Percentiles rank a stretch among this genome's conserved stretches.
Evolutionary conservation across 2,329 filamentous ascomycete genomes (phyloP).

Genomic region (Cryphonectria japonica): DNA sequence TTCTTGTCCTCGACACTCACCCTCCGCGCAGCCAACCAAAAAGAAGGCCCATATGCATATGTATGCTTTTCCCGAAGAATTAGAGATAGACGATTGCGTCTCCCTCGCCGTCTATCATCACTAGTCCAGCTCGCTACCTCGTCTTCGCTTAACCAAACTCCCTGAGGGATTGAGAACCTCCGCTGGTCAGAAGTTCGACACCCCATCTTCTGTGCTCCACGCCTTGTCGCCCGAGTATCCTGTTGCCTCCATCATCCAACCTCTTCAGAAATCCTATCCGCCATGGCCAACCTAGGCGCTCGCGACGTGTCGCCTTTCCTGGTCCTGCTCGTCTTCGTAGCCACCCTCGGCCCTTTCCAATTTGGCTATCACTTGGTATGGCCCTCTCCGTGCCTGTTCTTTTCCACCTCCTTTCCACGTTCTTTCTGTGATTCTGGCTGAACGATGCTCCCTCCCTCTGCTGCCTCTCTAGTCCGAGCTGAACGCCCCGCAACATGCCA

Average conservation of each 20-base stretch:
- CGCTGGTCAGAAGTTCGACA: neutral
- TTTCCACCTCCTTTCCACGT: constrained; percentile 75
- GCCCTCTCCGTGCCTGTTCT: neutral
- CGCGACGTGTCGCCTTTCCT: constrained; percentile 73
- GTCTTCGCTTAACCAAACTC: neutral
- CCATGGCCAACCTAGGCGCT: constrained; percentile 43
- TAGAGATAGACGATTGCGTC: neutral
- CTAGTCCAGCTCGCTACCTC: neutral
- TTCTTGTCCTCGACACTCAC: neutral
- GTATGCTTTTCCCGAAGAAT: neutral
- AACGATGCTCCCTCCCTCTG: constrained; percentile 30
- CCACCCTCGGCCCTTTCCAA: constrained; percentile 85
- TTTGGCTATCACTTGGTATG: constrained; percentile 91
- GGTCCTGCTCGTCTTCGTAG: constrained; percentile 72
- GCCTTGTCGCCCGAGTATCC: neutral
- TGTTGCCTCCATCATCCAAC: neutral
- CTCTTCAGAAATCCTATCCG: neutral
- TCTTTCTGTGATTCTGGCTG: constrained; percentile 80
- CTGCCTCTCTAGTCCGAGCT: constrained; percentile 73
- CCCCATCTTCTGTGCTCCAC: neutral
- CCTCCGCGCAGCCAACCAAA: too few species aligned
- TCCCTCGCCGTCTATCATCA: neutral
- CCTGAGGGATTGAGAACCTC: too few species aligned
- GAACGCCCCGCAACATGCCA: constrained; percentile 91
- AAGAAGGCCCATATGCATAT: neutral